Conservation (phyloP, 2,329 filamentous ascomycete species). For the Claviceps paspali region DNA sequence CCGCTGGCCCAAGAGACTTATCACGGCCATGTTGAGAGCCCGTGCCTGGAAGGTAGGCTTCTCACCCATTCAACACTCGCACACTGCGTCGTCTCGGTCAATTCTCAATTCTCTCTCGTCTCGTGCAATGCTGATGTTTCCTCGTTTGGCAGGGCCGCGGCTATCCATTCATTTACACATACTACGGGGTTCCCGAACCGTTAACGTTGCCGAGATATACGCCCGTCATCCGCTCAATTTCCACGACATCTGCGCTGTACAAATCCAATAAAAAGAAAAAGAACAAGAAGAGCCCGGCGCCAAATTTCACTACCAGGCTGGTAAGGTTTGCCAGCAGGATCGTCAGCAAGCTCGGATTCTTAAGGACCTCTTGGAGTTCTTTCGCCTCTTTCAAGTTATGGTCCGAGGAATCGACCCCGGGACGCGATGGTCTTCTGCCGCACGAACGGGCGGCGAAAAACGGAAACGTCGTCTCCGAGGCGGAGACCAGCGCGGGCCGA, state of each 20-base stretch:
- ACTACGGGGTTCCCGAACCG: slow-evolving; percentile 20
- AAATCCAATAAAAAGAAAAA: slow-evolving; percentile 6
- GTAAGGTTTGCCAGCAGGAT: slow-evolving; percentile 14
- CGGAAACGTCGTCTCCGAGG: too few species aligned
- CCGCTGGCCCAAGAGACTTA: slow-evolving; percentile 3
- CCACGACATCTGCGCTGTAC: slow-evolving; percentile 6
- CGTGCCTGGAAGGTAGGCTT: slow-evolving; percentile 23
- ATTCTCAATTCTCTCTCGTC: slow-evolving; percentile 3
- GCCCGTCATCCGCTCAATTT: neutral
- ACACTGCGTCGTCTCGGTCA: too few species aligned
- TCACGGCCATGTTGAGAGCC: slow-evolving; percentile 27
- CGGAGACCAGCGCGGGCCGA: neutral
- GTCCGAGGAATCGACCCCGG: slow-evolving; percentile 1
- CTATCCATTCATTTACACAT: slow-evolving; percentile 25
- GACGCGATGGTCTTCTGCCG: slow-evolving; percentile 17
- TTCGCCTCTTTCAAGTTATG: slow-evolving; percentile 7
- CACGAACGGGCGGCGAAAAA: slow-evolving; percentile 21
- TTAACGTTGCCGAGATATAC: slow-evolving; percentile 6
- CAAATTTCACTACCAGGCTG: slow-evolving; percentile 13
- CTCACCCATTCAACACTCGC: too few species aligned
- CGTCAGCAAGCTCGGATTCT: slow-evolving; percentile 8
- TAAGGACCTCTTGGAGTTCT: slow-evolving; percentile 9
- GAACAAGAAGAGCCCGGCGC: slow-evolving; percentile 8
- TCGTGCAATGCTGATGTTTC: slow-evolving; percentile 3
- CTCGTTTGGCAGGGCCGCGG: slow-evolving; percentile 19